Evolutionary conservation across 148 eudicot species (phyloP).

Genomic region (Polygonum aviculare): DNA sequence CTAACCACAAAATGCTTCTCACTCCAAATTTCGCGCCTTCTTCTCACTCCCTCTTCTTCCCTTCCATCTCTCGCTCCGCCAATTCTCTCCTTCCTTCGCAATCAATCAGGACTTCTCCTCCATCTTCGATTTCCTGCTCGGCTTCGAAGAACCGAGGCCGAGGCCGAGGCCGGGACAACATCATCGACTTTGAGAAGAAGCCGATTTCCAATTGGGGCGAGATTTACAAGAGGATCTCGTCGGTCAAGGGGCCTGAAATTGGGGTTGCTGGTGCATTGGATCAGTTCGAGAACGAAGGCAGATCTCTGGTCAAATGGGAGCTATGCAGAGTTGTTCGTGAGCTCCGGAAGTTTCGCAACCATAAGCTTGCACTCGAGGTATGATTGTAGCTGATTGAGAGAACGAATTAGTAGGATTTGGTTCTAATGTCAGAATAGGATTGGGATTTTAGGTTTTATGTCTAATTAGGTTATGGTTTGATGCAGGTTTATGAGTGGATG

Average conservation of each 20-base stretch:
- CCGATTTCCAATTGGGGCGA: conserved; percentile 39
- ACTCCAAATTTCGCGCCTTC: conserved; percentile 13
- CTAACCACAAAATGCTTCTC: conserved; percentile 4
- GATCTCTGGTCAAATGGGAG: conserved; percentile 60
- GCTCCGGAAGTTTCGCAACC: conserved; percentile 51
- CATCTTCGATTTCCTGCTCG: conserved; percentile 24
- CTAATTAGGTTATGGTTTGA: neutral
- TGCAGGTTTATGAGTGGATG: conserved; percentile 91
- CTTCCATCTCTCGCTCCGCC: conserved; percentile 28
- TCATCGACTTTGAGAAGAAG: conserved; percentile 28
- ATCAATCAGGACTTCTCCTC: neutral
- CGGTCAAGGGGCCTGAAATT: conserved; percentile 26
- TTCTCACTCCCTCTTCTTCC: conserved; percentile 28
- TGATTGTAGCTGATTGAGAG: neutral
- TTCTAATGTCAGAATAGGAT: neutral
- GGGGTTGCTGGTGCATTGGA: conserved; percentile 46
- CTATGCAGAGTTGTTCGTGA: conserved; percentile 63
- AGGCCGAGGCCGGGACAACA: neutral
- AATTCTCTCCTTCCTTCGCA: conserved; percentile 14
- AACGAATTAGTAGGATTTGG: neutral
- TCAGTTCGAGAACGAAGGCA: conserved; percentile 55
- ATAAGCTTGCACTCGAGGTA: conserved; percentile 73
- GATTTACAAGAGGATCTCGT: conserved; percentile 45
- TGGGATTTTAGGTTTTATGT: neutral
- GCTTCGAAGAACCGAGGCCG: conserved; percentile 22